Evolutionary conservation across 148 eudicot species (phyloP).

Genomic region (Suaeda aralocaspica): DNA sequence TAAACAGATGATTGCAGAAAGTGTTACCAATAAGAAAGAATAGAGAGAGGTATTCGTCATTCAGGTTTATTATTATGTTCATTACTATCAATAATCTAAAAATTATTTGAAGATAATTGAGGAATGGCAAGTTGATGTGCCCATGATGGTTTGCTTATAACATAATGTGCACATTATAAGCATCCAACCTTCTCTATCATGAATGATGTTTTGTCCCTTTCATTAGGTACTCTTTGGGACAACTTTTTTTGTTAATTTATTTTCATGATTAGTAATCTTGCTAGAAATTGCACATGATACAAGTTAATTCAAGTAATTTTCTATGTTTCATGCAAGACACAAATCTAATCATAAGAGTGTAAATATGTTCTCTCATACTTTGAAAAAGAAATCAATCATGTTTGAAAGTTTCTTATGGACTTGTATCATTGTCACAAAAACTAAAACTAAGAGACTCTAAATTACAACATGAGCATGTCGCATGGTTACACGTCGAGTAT

Average conservation of each 20-base stretch:
- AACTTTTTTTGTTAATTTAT: constrained; percentile 5
- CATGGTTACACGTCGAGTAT: too few relatives aligned
- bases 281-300: constrained; percentile 22
- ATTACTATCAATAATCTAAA: too few relatives aligned
- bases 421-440: not conserved
- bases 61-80: too few relatives aligned
- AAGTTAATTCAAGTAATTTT: not conserved
- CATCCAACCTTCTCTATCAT: constrained; percentile 4
- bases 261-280: constrained; percentile 14
- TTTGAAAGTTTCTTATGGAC: not conserved
- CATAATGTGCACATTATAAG: not conserved
- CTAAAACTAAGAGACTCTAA: too few relatives aligned
- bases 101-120: not conserved
- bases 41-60: too few relatives aligned
- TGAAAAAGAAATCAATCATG: not conserved
- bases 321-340: constrained; percentile 1
- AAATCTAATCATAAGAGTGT: not conserved
- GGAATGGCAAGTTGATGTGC: constrained; percentile 21
- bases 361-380: not conserved
- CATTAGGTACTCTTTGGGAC: constrained; percentile 11
- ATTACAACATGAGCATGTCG: too few relatives aligned
- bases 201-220: constrained; percentile 16
- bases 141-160: constrained; percentile 22
- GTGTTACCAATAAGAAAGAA: too few relatives aligned
- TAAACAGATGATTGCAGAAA: too few relatives aligned